Conservation (phyloP, 2,329 filamentous ascomycete genomes). For the Claviceps cyperi region DNA sequence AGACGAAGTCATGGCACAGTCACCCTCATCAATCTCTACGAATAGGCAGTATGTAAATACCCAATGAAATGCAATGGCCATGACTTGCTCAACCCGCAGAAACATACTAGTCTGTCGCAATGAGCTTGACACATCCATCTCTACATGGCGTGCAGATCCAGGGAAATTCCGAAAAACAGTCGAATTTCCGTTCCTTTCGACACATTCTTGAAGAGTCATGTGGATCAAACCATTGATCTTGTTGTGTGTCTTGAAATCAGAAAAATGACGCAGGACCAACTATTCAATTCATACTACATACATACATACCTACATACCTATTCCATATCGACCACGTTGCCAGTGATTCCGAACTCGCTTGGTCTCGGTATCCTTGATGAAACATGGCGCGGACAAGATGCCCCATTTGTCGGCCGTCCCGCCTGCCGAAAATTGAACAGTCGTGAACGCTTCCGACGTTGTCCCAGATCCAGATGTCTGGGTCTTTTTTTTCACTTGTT, state of each 20-base stretch:
- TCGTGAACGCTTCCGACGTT: background rate
- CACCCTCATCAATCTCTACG: too few species aligned
- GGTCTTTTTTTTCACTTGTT: background rate
- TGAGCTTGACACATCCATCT: background rate
- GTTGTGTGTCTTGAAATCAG: background rate
- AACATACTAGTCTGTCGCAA: too few species aligned
- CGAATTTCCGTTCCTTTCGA: background rate
- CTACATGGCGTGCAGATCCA: background rate
- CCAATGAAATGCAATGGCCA: too few species aligned
- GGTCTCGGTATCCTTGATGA: conserved; percentile 2
- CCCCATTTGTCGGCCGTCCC: background rate
- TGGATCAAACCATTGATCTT: background rate
- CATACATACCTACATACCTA: too few species aligned
- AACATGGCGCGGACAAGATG: background rate
- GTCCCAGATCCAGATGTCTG: background rate
- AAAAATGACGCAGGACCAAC: background rate
- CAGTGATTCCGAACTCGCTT: background rate
- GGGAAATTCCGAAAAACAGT: background rate
- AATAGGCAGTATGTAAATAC: too few species aligned
- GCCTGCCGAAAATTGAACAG: background rate
- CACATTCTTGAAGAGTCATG: background rate
- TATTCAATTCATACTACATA: too few species aligned
- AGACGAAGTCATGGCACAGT: too few species aligned
- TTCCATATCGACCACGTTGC: conserved; percentile 3
- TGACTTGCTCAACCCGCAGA: too few species aligned